Percentiles rank a stretch among this genome's conserved stretches.
Conservation (phyloP, 768 basidiomycete genomes). For the Tricholoma terreum region DNA sequence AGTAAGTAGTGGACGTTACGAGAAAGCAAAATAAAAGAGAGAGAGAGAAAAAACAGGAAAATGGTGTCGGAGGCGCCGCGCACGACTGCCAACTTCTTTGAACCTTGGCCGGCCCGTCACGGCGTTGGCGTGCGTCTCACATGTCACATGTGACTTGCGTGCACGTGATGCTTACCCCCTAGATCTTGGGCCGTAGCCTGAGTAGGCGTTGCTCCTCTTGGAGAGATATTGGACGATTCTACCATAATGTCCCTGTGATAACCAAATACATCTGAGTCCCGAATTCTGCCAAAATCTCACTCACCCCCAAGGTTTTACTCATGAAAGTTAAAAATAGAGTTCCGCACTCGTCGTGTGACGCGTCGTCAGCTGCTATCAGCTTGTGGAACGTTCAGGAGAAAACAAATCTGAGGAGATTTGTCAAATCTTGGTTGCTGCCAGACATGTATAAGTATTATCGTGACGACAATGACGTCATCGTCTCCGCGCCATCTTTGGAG, state of each 20-base stretch:
- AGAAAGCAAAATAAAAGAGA: conserved; percentile 15
- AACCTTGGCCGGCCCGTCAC: too few species aligned
- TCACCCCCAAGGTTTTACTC: not conserved
- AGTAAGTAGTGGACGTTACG: conserved; percentile 21
- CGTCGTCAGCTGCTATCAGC: too few species aligned
- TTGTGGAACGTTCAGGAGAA: too few species aligned
- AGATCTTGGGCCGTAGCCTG: not conserved
- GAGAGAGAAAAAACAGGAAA: not conserved
- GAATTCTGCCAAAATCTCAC: not conserved
- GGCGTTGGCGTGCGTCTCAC: too few species aligned
- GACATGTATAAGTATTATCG: not conserved
- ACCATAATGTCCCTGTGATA: not conserved
- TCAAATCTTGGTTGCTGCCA: not conserved
- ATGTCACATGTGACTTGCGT: not conserved
- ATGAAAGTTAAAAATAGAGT: not conserved
- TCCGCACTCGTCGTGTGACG: not conserved
- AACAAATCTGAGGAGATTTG: too few species aligned
- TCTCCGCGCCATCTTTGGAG: not conserved
- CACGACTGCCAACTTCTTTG: too few species aligned
- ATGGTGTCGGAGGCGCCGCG: too few species aligned
- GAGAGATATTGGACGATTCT: not conserved
- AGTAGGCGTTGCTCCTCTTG: not conserved
- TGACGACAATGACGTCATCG: not conserved
- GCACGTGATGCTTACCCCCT: not conserved
- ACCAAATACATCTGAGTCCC: not conserved